Conservation (phyloP, 1,139 yeast species). For the Candida sojae region DNA sequence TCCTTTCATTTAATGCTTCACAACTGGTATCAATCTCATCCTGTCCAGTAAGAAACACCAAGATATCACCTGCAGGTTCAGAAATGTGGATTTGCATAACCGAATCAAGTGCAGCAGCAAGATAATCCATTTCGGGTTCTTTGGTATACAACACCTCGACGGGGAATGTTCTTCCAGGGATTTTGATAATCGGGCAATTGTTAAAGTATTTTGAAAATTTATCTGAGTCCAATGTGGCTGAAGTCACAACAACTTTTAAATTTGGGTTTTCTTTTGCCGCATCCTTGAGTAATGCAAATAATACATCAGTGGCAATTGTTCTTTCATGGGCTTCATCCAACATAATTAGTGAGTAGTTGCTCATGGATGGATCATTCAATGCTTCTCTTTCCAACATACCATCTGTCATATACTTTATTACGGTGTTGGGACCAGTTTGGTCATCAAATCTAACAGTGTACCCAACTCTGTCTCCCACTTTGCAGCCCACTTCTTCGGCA, state of each 20-base stretch:
- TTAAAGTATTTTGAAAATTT: constrained; percentile 89
- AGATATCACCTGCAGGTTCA: constrained; percentile 90
- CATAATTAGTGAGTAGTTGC: constrained; percentile 83
- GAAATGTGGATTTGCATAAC: constrained; percentile 96
- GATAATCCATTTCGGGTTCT: constrained; percentile 90
- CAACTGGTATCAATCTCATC: constrained; percentile 98
- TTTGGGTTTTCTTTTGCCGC: constrained; percentile 80
- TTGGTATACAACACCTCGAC: constrained; percentile 97
- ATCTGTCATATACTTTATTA: constrained; percentile 95
- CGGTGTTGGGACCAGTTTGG: constrained; percentile 71
- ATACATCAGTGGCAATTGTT: constrained; percentile 92
- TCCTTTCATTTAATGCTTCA: constrained; percentile 70
- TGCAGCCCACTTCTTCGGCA: constrained; percentile 94
- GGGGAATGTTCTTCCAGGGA: constrained; percentile 97
- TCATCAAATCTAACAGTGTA: constrained; percentile 93
- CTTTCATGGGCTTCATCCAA: constrained; percentile 99
- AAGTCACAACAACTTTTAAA: constrained; percentile 90
- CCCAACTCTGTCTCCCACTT: constrained; percentile 90
- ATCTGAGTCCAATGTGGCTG: constrained; percentile 97
- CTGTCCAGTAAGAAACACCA: constrained; percentile 92
- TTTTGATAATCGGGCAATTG: constrained; percentile 91
- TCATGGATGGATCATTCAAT: constrained; percentile 88
- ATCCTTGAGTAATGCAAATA: constrained; percentile 92
- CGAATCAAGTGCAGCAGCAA: constrained; percentile 92
- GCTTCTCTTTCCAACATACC: constrained; percentile 98